Conservation (phyloP, 176 grass and related monocot species). For the Musa itinerans region DNA sequence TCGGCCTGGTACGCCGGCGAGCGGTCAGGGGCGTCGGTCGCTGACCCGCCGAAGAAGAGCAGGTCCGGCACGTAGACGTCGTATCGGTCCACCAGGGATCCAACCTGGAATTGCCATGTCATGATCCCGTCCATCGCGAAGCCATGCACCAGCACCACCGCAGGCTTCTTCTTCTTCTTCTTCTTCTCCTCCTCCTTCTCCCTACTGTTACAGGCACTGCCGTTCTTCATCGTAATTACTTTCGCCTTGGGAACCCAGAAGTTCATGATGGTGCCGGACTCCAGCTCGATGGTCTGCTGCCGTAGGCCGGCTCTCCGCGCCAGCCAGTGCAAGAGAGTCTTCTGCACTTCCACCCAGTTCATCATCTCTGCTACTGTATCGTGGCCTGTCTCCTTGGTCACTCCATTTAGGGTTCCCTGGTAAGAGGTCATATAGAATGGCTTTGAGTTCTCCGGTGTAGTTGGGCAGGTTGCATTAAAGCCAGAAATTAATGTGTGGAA, state of each 20-base stretch:
- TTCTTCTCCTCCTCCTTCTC: not conserved
- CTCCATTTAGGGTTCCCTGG: not conserved
- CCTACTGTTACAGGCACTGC: not conserved
- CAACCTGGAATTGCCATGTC: constrained; percentile 85
- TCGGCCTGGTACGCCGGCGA: constrained; percentile 61
- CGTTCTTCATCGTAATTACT: constrained; percentile 14
- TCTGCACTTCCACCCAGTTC: constrained; percentile 72
- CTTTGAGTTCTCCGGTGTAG: too few relatives aligned
- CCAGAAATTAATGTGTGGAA: too few relatives aligned
- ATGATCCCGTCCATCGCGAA: constrained; percentile 80
- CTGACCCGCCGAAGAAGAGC: constrained; percentile 70
- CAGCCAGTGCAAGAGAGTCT: constrained; percentile 69
- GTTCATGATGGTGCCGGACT: constrained; percentile 62
- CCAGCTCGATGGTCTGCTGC: constrained; percentile 61
- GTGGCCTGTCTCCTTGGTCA: not conserved
- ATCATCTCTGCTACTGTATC: constrained; percentile 33
- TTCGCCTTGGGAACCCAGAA: constrained; percentile 82
- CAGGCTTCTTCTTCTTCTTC: constrained; percentile 37
- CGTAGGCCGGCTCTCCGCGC: constrained; percentile 46
- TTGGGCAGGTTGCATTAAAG: too few relatives aligned
- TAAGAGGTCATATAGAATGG: not conserved
- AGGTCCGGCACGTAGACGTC: constrained; percentile 95
- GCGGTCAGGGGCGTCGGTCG: constrained; percentile 46
- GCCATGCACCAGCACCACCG: constrained; percentile 83
- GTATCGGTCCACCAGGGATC: constrained; percentile 48